A percentile compares a stretch with the other conserved stretches of the same genome.
phyloP scores from a whole-genome alignment of 306 rosid genomes.

The Biancaea sappan region DNA sequence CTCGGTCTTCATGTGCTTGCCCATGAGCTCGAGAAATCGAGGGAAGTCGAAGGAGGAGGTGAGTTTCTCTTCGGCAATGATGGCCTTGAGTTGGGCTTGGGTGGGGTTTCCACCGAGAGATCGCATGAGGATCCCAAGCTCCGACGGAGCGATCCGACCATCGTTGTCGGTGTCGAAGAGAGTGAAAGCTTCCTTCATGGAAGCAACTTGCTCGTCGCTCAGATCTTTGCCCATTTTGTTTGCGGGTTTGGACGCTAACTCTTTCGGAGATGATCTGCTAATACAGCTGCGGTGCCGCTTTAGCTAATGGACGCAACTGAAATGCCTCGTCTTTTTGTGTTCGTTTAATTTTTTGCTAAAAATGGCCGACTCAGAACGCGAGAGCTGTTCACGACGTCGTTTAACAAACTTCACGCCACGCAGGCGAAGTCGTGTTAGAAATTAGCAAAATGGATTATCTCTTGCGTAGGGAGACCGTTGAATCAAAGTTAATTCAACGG shows the following conservation, averaged over 20 bases:
- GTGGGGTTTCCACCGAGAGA: constrained; percentile 97
- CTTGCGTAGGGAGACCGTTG: too few relatives aligned
- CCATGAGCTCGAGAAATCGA: constrained; percentile 69
- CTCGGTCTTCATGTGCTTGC: constrained; percentile 77
- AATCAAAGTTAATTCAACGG: too few relatives aligned
- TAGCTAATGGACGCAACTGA: neutral
- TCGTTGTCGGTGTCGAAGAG: constrained; percentile 87
- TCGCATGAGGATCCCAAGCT: constrained; percentile 95
- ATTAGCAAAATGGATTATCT: too few relatives aligned
- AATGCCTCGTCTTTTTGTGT: neutral
- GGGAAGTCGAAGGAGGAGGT: constrained; percentile 65
- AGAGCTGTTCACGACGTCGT: neutral
- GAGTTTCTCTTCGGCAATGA: constrained; percentile 60
- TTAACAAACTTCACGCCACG: too few relatives aligned
- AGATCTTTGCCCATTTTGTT: constrained; percentile 85
- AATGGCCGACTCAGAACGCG: neutral
- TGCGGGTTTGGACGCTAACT: constrained; percentile 30
- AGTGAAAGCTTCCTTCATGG: constrained; percentile 96
- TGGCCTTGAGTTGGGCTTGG: constrained; percentile 91
- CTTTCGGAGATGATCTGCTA: neutral
- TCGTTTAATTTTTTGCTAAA: neutral
- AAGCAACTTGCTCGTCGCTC: constrained; percentile 86
- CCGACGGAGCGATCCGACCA: constrained; percentile 96
- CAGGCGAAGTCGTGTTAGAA: too few relatives aligned
- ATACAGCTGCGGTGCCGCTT: neutral